A percentile compares a stretch with the other conserved stretches of the same genome.
These are phyloP conservation scores for Abrus pulchellus DNA, from an alignment of 306 rosid genomes.

Conservation along the genomic window DNA sequence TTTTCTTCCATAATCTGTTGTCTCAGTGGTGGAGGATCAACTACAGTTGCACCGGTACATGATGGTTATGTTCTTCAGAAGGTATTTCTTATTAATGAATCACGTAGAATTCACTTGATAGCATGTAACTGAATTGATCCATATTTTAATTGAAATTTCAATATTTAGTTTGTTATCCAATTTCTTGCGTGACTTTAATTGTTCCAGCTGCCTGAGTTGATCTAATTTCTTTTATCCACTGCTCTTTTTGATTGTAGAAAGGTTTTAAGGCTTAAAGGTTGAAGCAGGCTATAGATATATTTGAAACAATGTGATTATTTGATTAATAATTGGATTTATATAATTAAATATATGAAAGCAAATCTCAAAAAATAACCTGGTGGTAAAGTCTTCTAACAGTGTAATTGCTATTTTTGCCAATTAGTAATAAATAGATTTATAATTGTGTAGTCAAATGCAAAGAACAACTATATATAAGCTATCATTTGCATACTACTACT, in stretches of 20 bases:
- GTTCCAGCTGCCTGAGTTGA: conserved; percentile 14
- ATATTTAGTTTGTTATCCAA: conserved; percentile 36
- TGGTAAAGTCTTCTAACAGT: conserved; percentile 20
- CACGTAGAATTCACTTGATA: conserved; percentile 1
- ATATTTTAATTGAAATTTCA: conserved; percentile 14
- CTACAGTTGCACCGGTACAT: conserved; percentile 96
- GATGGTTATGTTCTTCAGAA: conserved; percentile 98
- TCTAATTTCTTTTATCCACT: neutral
- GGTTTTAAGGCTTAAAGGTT: conserved; percentile 6
- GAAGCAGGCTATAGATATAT: conserved; percentile 13
- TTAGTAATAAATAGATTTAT: conserved; percentile 4
- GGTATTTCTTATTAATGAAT: conserved; percentile 57
- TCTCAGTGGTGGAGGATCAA: conserved; percentile 96
- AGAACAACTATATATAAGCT: neutral
- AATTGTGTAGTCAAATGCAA: neutral
- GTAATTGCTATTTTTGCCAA: neutral
- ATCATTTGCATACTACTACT: neutral
- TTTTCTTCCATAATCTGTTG: conserved; percentile 41
- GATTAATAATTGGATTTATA: neutral
- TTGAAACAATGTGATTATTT: conserved; percentile 19
- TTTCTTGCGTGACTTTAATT: conserved; percentile 29
- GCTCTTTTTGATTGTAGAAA: neutral
- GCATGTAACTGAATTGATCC: conserved; percentile 37
- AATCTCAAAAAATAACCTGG: conserved; percentile 27
- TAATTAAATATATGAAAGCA: neutral